Percentiles rank a stretch among this genome's conserved stretches.
phyloP scores from a whole-genome alignment of 768 basidiomycete species.

The Russula lepida region DNA sequence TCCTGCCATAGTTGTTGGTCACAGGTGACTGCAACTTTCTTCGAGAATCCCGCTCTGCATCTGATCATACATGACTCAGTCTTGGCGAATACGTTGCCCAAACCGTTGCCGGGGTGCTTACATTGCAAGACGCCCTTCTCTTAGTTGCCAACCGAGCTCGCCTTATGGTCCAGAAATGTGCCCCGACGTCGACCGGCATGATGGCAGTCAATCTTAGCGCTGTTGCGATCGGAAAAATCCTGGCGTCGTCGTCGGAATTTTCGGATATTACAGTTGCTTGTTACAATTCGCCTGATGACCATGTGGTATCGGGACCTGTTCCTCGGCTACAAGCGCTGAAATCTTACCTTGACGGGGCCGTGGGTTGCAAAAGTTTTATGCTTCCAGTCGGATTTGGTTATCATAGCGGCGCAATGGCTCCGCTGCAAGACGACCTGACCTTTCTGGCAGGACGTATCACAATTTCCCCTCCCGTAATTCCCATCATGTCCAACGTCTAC shows the following conservation, averaged over 20 bases:
- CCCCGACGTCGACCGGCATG: slow-evolving; percentile 46
- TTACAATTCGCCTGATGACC: slow-evolving; percentile 48
- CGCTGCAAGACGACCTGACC: slow-evolving; percentile 44
- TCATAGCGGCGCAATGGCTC: slow-evolving; percentile 58
- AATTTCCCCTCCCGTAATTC: slow-evolving; percentile 43
- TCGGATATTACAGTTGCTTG: slow-evolving; percentile 45
- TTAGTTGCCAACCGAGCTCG: slow-evolving; percentile 51
- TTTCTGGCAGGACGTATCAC: slow-evolving; percentile 31
- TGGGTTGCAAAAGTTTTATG: slow-evolving; percentile 33
- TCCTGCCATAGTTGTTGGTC: slow-evolving; percentile 57
- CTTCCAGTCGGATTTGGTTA: slow-evolving; percentile 54
- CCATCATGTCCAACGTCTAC: slow-evolving; percentile 53
- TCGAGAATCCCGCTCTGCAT: not conserved
- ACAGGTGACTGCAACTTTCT: slow-evolving; percentile 43
- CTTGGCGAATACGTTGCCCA: slow-evolving; percentile 72
- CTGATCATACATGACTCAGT: slow-evolving; percentile 30
- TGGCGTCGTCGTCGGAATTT: slow-evolving; percentile 31
- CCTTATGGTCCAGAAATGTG: slow-evolving; percentile 46
- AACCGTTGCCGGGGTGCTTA: slow-evolving; percentile 50
- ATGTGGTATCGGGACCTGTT: slow-evolving; percentile 51
- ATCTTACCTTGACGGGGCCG: slow-evolving; percentile 30
- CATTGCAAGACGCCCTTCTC: slow-evolving; percentile 46
- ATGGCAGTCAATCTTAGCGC: slow-evolving; percentile 41
- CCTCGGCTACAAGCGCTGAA: slow-evolving; percentile 37
- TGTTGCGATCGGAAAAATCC: slow-evolving; percentile 28